Conservation (phyloP, 1,284 basidiomycete species). For the Garcileccinum viscosum region DNA sequence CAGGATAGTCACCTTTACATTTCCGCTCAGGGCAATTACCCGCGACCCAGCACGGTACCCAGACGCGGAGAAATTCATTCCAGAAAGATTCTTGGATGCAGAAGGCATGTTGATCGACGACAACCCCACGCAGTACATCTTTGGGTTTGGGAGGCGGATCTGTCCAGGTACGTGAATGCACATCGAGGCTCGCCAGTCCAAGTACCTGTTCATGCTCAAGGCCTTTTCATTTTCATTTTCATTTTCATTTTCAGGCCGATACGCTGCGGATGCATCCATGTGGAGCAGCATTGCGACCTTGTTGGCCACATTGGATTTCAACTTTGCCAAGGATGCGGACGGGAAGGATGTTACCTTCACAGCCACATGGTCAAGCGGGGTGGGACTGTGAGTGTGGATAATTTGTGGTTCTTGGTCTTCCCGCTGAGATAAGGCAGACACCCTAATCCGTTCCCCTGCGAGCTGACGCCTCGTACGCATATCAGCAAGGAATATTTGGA, state of each 20-base stretch:
- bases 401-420: not conserved
- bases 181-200: no score
- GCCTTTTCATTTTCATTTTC: not conserved
- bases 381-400: not conserved
- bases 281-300: not conserved
- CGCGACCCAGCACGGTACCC: conserved; percentile 17
- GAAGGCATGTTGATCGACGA: conserved; percentile 25
- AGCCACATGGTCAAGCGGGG: not conserved
- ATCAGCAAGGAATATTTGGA: not conserved
- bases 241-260: not conserved
- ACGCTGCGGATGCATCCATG: not conserved
- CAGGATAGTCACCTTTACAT: not conserved
- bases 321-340: not conserved
- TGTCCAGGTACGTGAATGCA: conserved; percentile 24
- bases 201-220: no score
- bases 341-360: not conserved
- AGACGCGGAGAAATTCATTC: conserved; percentile 23
- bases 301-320: not conserved
- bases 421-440: not conserved
- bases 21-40: no score
- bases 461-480: not conserved
- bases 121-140: conserved; percentile 13
- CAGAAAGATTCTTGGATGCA: conserved; percentile 30
- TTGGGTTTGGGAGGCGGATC: conserved; percentile 33
- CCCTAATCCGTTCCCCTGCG: not conserved